Conservation (phyloP, 495 filamentous ascomycete genomes). For the Hypoxylon fuscum region DNA sequence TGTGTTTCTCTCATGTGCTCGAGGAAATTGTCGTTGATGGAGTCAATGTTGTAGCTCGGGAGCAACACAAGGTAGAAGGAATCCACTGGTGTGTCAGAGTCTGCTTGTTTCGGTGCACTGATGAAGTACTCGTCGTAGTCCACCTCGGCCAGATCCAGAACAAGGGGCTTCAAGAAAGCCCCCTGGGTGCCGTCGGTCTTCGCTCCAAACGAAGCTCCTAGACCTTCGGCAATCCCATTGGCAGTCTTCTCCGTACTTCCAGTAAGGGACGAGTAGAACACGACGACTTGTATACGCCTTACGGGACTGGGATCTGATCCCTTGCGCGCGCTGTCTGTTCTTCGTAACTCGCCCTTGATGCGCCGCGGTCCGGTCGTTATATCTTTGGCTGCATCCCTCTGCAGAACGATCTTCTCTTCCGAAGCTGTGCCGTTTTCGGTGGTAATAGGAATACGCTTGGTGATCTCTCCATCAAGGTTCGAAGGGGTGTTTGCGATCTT, state of each 20-base stretch:
- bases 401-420: slow-evolving; percentile 19
- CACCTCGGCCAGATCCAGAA: slow-evolving; percentile 83
- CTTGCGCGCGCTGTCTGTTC: slow-evolving; percentile 34
- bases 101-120: slow-evolving; percentile 61
- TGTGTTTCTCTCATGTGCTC: slow-evolving; percentile 89
- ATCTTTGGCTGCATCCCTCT: slow-evolving; percentile 36
- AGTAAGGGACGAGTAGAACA: slow-evolving; percentile 90
- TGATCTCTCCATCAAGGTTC: slow-evolving; percentile 38
- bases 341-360: slow-evolving; percentile 59
- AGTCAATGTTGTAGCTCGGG: slow-evolving; percentile 93
- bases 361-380: slow-evolving; percentile 50
- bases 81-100: slow-evolving; percentile 49
- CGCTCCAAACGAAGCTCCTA: slow-evolving; percentile 50
- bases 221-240: slow-evolving; percentile 60
- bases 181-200: slow-evolving; percentile 21
- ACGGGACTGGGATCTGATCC: slow-evolving; percentile 22
- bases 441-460: slow-evolving; percentile 24
- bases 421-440: slow-evolving; percentile 23
- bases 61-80: slow-evolving; percentile 85
- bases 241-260: slow-evolving; percentile 78
- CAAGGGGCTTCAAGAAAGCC: slow-evolving; percentile 65
- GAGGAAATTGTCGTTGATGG: slow-evolving; percentile 81
- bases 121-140: slow-evolving; percentile 95
- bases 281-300: slow-evolving; percentile 71
- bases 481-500: neutral